Base-by-base conservation (phyloP, 2,329 filamentous ascomycete genomes). In the Colletotrichum kahawae region DNA sequence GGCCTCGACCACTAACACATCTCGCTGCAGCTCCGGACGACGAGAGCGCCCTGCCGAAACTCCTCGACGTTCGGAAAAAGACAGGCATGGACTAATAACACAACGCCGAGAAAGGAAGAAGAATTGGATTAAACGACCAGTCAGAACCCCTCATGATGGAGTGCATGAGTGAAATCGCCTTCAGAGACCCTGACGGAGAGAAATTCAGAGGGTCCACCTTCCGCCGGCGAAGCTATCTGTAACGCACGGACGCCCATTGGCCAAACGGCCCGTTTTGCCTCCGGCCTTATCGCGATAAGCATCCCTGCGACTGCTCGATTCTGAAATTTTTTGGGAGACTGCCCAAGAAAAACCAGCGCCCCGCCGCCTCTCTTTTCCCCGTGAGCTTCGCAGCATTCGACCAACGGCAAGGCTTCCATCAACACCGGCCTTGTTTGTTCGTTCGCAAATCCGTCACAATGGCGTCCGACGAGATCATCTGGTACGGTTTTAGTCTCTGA, bases 381-480 rank as follows among this genome's bases (percentile, higher is more conserved):
- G 29, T 59, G 67, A 70, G 71, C 71, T 74, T 59, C 27, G 43
- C 57, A 72, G 63, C 18, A 72, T 64, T 72, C 57, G 56, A 75
- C 64, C 57, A 27, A 56, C 72, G 27, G 69, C 69, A 64, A 67
- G 56, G 54, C 67, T 29, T 62, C 60, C 33, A 18, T 43, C 63
- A 43, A 63, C 48, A 36, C 34, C 31, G 24, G 48, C 56, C 69
- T 67, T 29, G 27, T 56, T 24, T 57, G 16, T 72, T 70, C 43
- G 38, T 31, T 43, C 62, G 59, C 36, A 60, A 75, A 27, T 60
- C 24, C 71, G 82, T 38, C 81, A 86, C 75, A 72, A 97, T 97
- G 94, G 92, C 95, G 74, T 97, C 95, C 77, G 96, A 98, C 89
- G 96, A 98, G 86, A 97, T 98, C 78, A 93, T 98, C 78, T 99